Percentiles rank a stretch among this genome's conserved stretches.
phyloP scores from a whole-genome alignment of 1,284 basidiomycete genomes.

The Heterobasidion annosum region DNA sequence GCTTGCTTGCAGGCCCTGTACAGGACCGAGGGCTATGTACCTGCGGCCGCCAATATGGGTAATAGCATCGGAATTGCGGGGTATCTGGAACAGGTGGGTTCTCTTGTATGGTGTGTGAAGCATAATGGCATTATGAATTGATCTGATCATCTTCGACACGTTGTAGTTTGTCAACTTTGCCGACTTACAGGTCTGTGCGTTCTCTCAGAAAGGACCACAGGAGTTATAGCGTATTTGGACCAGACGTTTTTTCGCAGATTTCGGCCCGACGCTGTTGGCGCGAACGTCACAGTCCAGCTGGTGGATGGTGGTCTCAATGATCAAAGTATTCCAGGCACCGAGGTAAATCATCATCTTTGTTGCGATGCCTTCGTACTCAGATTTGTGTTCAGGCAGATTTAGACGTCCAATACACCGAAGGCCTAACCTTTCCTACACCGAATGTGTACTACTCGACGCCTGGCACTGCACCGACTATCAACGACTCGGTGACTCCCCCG shows the following conservation, averaged over 20 bases:
- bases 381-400: not conserved
- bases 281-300: slow-evolving; percentile 13
- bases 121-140: slow-evolving; percentile 20
- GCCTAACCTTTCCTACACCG: slow-evolving; percentile 2
- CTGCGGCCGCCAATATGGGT: slow-evolving; percentile 10
- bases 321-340: slow-evolving; percentile 8
- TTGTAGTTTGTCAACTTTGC: slow-evolving; percentile 12
- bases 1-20: slow-evolving; percentile 17
- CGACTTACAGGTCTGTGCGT: slow-evolving; percentile 8
- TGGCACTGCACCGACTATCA: slow-evolving; percentile 1
- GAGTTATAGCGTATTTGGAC: not conserved
- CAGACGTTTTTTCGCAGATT: slow-evolving; percentile 13
- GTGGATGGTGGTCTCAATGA: slow-evolving; percentile 19
- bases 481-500: slow-evolving; percentile 19
- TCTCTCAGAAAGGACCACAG: not conserved
- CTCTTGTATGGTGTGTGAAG: slow-evolving; percentile 11
- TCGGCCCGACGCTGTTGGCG: slow-evolving; percentile 12
- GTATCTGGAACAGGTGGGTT: slow-evolving; percentile 11
- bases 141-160: slow-evolving; percentile 13
- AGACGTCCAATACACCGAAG: slow-evolving; percentile 6
- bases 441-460: slow-evolving; percentile 16
- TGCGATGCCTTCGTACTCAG: slow-evolving; percentile 19
- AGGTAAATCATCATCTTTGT: slow-evolving; percentile 7
- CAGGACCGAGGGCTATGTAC: slow-evolving; percentile 16
- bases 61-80: slow-evolving; percentile 15